These are phyloP conservation scores for Henckelia pumila DNA, from an alignment of 257 asterid genomes.

Conservation along the genomic window DNA sequence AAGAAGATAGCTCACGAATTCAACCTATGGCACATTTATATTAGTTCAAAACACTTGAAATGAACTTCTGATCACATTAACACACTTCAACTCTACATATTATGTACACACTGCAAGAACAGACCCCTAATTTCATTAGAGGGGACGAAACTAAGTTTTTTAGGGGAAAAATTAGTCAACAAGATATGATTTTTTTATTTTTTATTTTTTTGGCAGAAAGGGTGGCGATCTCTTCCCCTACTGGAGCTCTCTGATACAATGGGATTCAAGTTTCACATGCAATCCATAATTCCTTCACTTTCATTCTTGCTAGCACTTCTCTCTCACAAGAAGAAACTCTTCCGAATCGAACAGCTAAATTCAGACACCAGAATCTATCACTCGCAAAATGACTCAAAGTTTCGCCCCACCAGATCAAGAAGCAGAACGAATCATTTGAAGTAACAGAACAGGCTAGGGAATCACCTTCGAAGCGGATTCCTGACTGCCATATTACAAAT, in stretches of 20 bases:
- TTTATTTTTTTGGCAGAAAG: too few relatives aligned
- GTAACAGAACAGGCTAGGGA: not conserved
- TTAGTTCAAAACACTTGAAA: not conserved
- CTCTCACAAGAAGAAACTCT: not conserved
- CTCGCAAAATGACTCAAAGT: not conserved
- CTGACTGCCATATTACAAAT: slow-evolving; percentile 91
- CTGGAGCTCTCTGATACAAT: not conserved
- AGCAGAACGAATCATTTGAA: slow-evolving; percentile 1
- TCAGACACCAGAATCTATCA: slow-evolving; percentile 5
- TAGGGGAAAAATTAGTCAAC: too few relatives aligned
- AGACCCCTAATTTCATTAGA: not conserved
- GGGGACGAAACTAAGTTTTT: not conserved
- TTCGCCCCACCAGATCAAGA: slow-evolving; percentile 13
- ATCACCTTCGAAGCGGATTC: slow-evolving; percentile 71
- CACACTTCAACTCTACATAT: not conserved
- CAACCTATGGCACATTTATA: not conserved
- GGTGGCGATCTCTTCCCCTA: too few relatives aligned
- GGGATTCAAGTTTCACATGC: not conserved
- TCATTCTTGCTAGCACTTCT: not conserved
- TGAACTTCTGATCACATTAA: not conserved
- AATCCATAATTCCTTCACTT: not conserved
- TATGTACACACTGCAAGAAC: not conserved
- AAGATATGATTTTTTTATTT: too few relatives aligned
- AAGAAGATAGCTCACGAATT: not conserved
- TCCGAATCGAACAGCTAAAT: not conserved